Percentiles rank a stretch among this genome's conserved stretches.
Conservation (phyloP, 169 alveolate species). For the Plasmodium berghei region DNA sequence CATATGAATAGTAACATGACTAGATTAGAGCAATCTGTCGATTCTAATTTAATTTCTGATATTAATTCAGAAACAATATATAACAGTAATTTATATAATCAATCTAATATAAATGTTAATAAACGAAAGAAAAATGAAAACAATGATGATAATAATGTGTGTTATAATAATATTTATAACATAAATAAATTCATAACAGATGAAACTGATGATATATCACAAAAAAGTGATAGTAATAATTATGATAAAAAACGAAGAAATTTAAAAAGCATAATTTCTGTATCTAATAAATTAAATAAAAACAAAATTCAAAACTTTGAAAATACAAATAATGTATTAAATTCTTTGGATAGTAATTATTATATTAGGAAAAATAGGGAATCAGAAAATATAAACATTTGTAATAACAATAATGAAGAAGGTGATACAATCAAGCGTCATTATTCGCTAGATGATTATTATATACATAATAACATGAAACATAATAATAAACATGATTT, state of each 20-base stretch:
- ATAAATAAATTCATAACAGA: background rate
- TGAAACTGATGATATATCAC: background rate
- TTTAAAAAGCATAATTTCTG: slow-evolving; percentile 31
- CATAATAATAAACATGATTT: slow-evolving; percentile 6
- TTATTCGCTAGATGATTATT: slow-evolving; percentile 12
- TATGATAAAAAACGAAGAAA: slow-evolving; percentile 22
- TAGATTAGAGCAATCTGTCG: background rate
- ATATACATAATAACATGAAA: slow-evolving; percentile 2
- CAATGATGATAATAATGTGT: slow-evolving; percentile 1
- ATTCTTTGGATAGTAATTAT: slow-evolving; percentile 19
- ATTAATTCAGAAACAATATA: background rate
- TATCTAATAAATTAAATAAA: slow-evolving; percentile 23
- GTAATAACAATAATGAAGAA: slow-evolving; percentile 3
- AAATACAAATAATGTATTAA: slow-evolving; percentile 10
- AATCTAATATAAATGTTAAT: background rate
- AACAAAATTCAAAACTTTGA: background rate
- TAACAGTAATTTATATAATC: background rate
- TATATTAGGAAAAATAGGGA: background rate
- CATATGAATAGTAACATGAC: background rate
- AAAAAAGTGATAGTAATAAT: background rate
- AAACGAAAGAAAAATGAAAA: slow-evolving; percentile 6
- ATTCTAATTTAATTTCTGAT: background rate
- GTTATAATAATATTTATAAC: slow-evolving; percentile 7
- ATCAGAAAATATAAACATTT: background rate
- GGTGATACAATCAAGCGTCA: slow-evolving; percentile 12